Base-by-base conservation (phyloP, 768 basidiomycete species). In the Zangia roseola region DNA sequence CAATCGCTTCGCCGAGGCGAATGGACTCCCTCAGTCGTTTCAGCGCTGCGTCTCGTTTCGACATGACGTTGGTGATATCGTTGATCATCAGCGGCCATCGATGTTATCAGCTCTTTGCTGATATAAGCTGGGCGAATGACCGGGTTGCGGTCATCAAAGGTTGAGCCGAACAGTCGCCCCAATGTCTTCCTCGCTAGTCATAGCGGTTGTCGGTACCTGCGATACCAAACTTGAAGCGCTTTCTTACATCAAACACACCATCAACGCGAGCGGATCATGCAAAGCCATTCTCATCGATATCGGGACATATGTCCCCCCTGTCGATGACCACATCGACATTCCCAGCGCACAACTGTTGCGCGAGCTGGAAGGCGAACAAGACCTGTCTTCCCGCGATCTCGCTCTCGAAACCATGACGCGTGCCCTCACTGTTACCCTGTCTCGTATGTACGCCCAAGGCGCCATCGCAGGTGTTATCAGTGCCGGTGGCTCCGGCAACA, bases 141-240 rank as follows among this genome's bases (percentile, higher is more conserved):
- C 6, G 3, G n/a, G 1, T 10, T 23, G 4, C 6, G n/a, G 16
- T 26, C 17, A 14, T 23, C 8, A 20, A 23, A 26, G 37, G 36
- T 45, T 30, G 30, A 30, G 10, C 31, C 31, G 31, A 31, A 31
- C 31, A 31, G 3, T 30, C 6, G 30, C 30, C n/a, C 23, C 31
- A 10, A 55, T 54, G 41, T 30, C 44, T 25, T 26, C 20, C 13
- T n/a, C n/a, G n/a, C 57, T 65, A 14, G 39, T 49, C 33, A 40
- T 68, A 9, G 61, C 55, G 8, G 61, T 65, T 12, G 49, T 65
- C 13, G 63, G 64, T 16, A 68, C 61, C 17, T 63, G 66, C 25
- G 64, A 65, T 17, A 68, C 55, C 37, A 63, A 68, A 30, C 54
- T 55, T 20, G 54, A 60, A 25, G 55, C 55, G 5, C 57, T 68